Evolutionary conservation across 345 rosid genomes (phyloP).

Genomic region (Schrenkiella parvula): DNA sequence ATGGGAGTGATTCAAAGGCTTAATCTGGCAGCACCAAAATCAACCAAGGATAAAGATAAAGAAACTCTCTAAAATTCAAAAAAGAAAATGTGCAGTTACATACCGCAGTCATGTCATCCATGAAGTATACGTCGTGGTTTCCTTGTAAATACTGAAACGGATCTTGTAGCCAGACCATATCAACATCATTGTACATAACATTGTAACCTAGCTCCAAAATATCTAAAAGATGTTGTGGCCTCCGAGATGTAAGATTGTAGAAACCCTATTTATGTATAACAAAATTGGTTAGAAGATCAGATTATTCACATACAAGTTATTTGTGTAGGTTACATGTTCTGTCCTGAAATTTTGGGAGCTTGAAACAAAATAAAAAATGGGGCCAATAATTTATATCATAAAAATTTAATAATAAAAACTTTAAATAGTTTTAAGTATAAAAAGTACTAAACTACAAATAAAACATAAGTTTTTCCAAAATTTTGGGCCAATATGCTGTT

Average conservation of each 20-base stretch:
- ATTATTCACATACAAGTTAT: not conserved
- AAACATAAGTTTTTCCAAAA: too few species aligned
- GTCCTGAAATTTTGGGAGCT: too few species aligned
- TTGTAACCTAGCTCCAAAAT: slow-evolving; percentile 26
- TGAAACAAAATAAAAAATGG: too few species aligned
- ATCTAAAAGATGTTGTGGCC: slow-evolving; percentile 43
- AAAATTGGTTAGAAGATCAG: not conserved
- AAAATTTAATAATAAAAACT: too few species aligned
- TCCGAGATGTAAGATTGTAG: slow-evolving; percentile 79
- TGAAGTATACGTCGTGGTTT: slow-evolving; percentile 86
- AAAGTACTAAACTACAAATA: too few species aligned
- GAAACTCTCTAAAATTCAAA: not conserved
- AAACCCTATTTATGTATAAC: slow-evolving; percentile 50
- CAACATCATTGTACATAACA: slow-evolving; percentile 20
- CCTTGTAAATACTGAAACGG: slow-evolving; percentile 74
- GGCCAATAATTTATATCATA: too few species aligned
- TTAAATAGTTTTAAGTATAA: too few species aligned
- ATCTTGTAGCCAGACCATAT: slow-evolving; percentile 52
- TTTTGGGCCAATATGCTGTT: too few species aligned
- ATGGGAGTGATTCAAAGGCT: slow-evolving; percentile 8
- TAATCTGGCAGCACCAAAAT: not conserved
- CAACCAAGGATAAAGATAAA: not conserved
- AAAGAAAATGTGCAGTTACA: slow-evolving; percentile 9
- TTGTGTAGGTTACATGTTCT: not conserved
- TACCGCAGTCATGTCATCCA: slow-evolving; percentile 76